Evolutionary conservation across 305 asterid genomes (phyloP).

Genomic region (Nicotiana rustica): DNA sequence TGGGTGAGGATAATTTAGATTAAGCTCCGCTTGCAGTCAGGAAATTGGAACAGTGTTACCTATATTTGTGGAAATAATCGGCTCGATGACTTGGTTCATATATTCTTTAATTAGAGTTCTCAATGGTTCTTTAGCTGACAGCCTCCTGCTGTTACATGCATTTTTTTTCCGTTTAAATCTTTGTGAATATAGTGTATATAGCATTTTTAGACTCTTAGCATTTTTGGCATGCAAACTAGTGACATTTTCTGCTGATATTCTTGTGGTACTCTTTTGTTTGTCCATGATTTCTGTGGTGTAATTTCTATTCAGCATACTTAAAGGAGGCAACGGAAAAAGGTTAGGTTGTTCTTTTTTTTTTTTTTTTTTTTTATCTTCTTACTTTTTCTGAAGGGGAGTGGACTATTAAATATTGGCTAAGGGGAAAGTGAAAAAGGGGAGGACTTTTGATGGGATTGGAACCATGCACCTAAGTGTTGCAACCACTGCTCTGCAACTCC

Average conservation of each 20-base stretch:
- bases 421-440: not conserved
- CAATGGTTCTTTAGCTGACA: constrained; percentile 28
- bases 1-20: constrained; percentile 61
- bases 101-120: constrained; percentile 1
- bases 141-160: constrained; percentile 26
- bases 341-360: not conserved
- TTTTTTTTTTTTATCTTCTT: not conserved
- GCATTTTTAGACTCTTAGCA: constrained; percentile 27
- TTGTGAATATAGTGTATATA: not conserved
- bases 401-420: not conserved
- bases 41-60: constrained; percentile 28
- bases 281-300: not conserved
- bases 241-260: constrained; percentile 14
- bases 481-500: not conserved
- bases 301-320: constrained; percentile 24
- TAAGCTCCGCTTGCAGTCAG: constrained; percentile 30
- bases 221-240: not conserved
- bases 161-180: not conserved
- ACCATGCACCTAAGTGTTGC: constrained; percentile 9
- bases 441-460: constrained; percentile 23
- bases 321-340: constrained; percentile 15
- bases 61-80: constrained; percentile 4
- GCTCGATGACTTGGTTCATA: constrained; percentile 28
- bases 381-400: not conserved
- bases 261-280: not conserved